These are phyloP conservation scores for Tolypocladium pustulatum DNA, from an alignment of 2,329 filamentous ascomycete genomes.

Conservation along the genomic window DNA sequence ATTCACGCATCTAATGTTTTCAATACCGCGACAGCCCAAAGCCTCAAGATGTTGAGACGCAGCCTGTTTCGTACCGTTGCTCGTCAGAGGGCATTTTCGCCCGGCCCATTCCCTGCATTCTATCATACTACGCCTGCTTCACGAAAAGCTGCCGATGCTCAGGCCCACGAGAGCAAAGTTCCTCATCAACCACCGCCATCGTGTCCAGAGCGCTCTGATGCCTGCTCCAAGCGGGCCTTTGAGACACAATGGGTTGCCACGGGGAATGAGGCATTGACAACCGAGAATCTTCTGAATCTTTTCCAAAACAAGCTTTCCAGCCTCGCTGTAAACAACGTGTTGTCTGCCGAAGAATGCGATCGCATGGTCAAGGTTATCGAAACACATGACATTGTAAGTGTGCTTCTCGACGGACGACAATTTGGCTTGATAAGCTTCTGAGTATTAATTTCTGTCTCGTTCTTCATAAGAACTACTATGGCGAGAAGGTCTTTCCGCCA, in stretches of 20 bases:
- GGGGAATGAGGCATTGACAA: background rate
- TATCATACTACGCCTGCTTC: background rate
- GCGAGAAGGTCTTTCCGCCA: background rate
- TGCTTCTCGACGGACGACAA: background rate
- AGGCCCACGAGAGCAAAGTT: too few relatives aligned
- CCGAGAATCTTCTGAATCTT: background rate
- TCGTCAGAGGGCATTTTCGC: too few relatives aligned
- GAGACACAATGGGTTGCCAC: background rate
- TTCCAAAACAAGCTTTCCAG: background rate
- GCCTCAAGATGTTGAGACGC: background rate
- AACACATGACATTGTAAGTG: background rate
- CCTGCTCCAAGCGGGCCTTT: background rate
- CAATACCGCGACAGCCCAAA: background rate
- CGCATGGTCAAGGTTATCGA: background rate
- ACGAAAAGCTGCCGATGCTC: background rate
- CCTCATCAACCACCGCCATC: background rate
- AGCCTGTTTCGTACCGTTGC: too few relatives aligned
- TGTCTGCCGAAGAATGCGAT: background rate
- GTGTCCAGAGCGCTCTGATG: background rate
- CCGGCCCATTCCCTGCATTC: background rate
- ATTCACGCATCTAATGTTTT: background rate
- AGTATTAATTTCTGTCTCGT: background rate
- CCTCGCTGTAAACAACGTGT: background rate
- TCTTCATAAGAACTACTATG: background rate
- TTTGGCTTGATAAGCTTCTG: background rate